These are phyloP conservation scores for Hygrocybe punicea DNA, from an alignment of 768 basidiomycete species.

Conservation along the genomic window DNA sequence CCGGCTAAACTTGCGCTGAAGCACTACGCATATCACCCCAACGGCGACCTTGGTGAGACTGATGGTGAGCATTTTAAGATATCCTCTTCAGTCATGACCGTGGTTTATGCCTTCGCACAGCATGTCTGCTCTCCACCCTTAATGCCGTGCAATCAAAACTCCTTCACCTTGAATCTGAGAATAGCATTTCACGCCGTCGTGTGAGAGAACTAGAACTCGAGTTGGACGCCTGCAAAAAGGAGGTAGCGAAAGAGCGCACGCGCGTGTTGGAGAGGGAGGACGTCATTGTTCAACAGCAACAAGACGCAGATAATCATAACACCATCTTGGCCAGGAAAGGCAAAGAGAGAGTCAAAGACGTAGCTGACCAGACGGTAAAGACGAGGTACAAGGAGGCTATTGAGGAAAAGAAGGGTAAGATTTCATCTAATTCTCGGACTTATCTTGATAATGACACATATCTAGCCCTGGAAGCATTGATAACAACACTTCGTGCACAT, in stretches of 20 bases:
- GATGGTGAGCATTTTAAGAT: slow-evolving; percentile 50
- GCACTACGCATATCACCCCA: slow-evolving; percentile 48
- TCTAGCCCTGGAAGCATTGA: slow-evolving; percentile 76
- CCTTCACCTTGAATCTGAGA: slow-evolving; percentile 74
- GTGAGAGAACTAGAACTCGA: slow-evolving; percentile 87
- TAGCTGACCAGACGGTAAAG: slow-evolving; percentile 30
- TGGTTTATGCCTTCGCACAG: slow-evolving; percentile 31
- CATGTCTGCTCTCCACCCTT: slow-evolving; percentile 59
- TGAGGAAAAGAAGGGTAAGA: slow-evolving; percentile 82
- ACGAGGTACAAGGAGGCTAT: slow-evolving; percentile 72
- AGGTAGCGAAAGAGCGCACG: slow-evolving; percentile 73
- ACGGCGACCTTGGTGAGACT: slow-evolving; percentile 51
- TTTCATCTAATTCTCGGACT: not conserved
- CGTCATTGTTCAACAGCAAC: slow-evolving; percentile 36
- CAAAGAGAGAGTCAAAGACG: slow-evolving; percentile 28
- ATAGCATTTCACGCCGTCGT: slow-evolving; percentile 72
- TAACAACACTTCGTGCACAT: slow-evolving; percentile 68
- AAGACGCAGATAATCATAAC: slow-evolving; percentile 25
- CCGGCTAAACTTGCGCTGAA: slow-evolving; percentile 57
- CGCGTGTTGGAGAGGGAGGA: slow-evolving; percentile 58
- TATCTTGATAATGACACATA: slow-evolving; percentile 12
- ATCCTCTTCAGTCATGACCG: not conserved
- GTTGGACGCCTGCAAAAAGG: slow-evolving; percentile 78
- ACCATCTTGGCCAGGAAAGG: slow-evolving; percentile 35
- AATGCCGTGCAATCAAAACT: slow-evolving; percentile 65